These are phyloP conservation scores for Sporopachydermia cereana DNA, from an alignment of 1,139 yeast genomes.

Conservation along the genomic window DNA sequence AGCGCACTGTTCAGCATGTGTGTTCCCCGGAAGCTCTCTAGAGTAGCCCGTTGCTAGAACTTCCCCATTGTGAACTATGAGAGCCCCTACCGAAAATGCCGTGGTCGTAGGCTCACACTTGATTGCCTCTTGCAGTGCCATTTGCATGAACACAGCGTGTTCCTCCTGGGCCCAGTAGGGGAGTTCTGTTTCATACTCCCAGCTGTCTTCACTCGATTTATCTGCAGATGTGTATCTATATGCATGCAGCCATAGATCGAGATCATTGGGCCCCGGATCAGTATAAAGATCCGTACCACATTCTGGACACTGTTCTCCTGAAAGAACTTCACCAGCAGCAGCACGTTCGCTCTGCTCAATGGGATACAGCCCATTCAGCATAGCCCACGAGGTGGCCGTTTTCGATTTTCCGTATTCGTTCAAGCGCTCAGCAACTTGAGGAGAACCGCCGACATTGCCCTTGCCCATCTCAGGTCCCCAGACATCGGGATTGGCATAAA, in stretches of 20 bases:
- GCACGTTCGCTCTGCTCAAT: not conserved
- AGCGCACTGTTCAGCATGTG: slow-evolving; percentile 97
- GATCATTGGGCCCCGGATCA: slow-evolving; percentile 81
- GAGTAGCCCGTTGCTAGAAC: slow-evolving; percentile 76
- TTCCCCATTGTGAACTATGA: slow-evolving; percentile 54
- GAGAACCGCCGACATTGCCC: slow-evolving; percentile 37
- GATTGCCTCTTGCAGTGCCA: slow-evolving; percentile 66
- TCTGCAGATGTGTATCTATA: slow-evolving; percentile 54
- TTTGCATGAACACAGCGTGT: slow-evolving; percentile 40
- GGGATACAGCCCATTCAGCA: slow-evolving; percentile 28
- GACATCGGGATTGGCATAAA: slow-evolving; percentile 53
- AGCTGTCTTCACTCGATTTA: slow-evolving; percentile 24
- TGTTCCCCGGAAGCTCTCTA: slow-evolving; percentile 86
- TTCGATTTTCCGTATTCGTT: slow-evolving; percentile 58
- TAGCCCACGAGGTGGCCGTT: slow-evolving; percentile 59
- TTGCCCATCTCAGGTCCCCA: slow-evolving; percentile 63
- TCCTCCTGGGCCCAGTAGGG: slow-evolving; percentile 81
- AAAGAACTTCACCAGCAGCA: slow-evolving; percentile 52
- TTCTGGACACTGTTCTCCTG: slow-evolving; percentile 45
- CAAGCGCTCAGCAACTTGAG: slow-evolving; percentile 34
- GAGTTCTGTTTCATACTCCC: slow-evolving; percentile 70
- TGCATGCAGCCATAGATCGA: slow-evolving; percentile 88
- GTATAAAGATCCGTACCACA: slow-evolving; percentile 70
- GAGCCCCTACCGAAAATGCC: slow-evolving; percentile 92
- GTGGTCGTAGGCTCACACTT: slow-evolving; percentile 77